phyloP scores from a whole-genome alignment of 1,284 basidiomycete species.

The Pseudozyma tsukubaensis region DNA sequence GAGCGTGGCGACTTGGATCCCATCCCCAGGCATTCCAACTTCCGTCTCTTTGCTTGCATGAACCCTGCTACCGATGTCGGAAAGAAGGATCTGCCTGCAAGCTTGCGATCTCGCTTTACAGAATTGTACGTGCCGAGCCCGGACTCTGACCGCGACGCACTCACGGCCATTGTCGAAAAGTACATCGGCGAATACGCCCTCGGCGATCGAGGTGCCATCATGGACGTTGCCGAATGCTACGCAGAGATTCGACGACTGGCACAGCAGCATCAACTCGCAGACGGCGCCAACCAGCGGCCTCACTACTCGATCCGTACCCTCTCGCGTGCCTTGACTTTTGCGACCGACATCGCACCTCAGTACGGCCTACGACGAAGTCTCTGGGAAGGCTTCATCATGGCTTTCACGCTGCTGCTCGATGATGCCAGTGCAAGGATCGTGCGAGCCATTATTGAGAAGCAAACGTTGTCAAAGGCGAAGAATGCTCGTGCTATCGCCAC shows the following conservation, averaged over 20 bases:
- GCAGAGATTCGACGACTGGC: conserved; percentile 83
- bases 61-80: conserved; percentile 99
- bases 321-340: conserved; percentile 89
- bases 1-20: conserved; percentile 93
- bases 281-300: conserved; percentile 93
- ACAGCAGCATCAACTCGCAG: conserved; percentile 84
- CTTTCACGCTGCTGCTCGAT: conserved; percentile 95
- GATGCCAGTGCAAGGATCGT: conserved; percentile 79
- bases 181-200: conserved; percentile 88
- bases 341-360: conserved; percentile 80
- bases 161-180: conserved; percentile 86
- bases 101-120: conserved; percentile 90
- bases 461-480: conserved; percentile 84
- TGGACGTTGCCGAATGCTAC: conserved; percentile 94
- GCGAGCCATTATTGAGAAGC: conserved; percentile 77
- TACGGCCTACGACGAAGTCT: conserved; percentile 84
- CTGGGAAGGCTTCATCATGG: conserved; percentile 97
- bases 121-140: conserved; percentile 95
- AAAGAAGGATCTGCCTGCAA: conserved; percentile 93
- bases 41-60: conserved; percentile 98
- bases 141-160: conserved; percentile 89
- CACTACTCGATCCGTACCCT: conserved; percentile 98
- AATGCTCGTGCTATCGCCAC: conserved; percentile 72
- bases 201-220: conserved; percentile 86
- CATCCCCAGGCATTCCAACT: conserved; percentile 90